Conservation (phyloP, 441 rosid species). For the Adansonia gregorii region DNA sequence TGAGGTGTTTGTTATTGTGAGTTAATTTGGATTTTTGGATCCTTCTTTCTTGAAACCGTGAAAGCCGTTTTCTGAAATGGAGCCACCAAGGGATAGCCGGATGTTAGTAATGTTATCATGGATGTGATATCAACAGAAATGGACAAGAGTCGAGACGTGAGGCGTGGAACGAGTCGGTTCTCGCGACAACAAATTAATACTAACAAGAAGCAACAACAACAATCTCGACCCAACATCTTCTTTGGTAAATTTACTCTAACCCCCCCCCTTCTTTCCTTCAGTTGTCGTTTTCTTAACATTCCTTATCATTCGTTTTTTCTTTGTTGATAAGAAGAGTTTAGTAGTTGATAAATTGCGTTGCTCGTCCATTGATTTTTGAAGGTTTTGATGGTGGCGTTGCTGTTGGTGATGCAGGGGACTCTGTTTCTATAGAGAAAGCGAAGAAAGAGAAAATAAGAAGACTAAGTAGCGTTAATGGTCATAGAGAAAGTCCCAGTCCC, state of each 20-base stretch:
- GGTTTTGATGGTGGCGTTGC: conserved; percentile 29
- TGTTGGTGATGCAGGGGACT: conserved; percentile 32
- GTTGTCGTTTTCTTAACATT: conserved; percentile 42
- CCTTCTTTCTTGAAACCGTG: conserved; percentile 26
- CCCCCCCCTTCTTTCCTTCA: neutral
- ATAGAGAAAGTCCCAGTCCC: conserved; percentile 30
- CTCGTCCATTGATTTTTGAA: conserved; percentile 19
- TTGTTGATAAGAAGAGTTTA: conserved; percentile 35
- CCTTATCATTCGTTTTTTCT: conserved; percentile 24
- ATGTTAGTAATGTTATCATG: conserved; percentile 31
- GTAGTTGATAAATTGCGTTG: conserved; percentile 8
- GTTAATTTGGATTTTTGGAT: conserved; percentile 24
- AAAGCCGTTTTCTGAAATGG: conserved; percentile 30
- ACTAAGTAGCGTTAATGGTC: conserved; percentile 52
- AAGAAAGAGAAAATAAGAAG: conserved; percentile 58
- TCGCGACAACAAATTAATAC: conserved; percentile 49
- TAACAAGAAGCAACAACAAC: conserved; percentile 26
- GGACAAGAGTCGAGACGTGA: conserved; percentile 64
- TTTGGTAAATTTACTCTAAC: conserved; percentile 51
- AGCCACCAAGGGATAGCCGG: conserved; percentile 17
- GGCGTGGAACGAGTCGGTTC: conserved; percentile 59
- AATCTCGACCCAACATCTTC: conserved; percentile 53
- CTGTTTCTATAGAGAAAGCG: conserved; percentile 49
- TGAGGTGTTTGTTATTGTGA: conserved; percentile 21
- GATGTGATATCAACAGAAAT: conserved; percentile 38